Base-by-base conservation (phyloP, 2,329 filamentous ascomycete species). In the Trichoderma pleuroti region DNA sequence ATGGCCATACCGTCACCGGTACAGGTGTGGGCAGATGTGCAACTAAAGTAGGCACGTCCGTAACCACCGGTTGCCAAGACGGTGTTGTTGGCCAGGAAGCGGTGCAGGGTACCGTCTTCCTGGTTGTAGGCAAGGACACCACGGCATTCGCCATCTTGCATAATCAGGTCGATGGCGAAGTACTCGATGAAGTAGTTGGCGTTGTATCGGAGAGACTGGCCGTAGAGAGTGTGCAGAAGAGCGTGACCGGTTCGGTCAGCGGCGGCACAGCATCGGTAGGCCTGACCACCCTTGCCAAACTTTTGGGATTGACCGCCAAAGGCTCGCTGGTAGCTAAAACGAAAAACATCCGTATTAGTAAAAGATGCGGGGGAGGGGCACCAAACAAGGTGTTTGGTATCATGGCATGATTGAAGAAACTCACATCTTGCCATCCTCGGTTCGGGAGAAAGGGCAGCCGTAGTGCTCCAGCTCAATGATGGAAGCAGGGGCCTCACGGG, bases 181-280 rank as follows among this genome's bases (percentile, higher is more conserved):
- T 94, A 98, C 84, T 98, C 96, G 82, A 99, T 98, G 85, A 99
- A 98, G 88, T 98, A 99, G 87, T 98, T 98, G 80, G 95, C 98
- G 88, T 98, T 97, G 88, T 98, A 94, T 80, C 93, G 88, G 73
- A 98, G 89, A 68, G 94, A 98, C 86, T 98, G 95, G 78, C 96
- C 96, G 84, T 98, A 99, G 75, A 99, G 92, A 30, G 96, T 99
- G 88, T 99, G 96, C 66, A 99, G 90, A 76, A 99, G 92, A 78
- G 96, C 96, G 84, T 99, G 96, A 74, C 96, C 96, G 74, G 96
- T 98, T 87, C 95, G 89, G 82, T 99, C 96, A 76, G 95, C 96
- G 72, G 94, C 96, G 82, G 94, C 95, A 82, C 93, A 97, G 88
- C 94, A 97, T 84, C 96, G 90, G 88, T 98, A 98, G 75, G 96